Evolutionary conservation across 805 yeast species (phyloP).

Genomic region (Teunomyces stri): DNA sequence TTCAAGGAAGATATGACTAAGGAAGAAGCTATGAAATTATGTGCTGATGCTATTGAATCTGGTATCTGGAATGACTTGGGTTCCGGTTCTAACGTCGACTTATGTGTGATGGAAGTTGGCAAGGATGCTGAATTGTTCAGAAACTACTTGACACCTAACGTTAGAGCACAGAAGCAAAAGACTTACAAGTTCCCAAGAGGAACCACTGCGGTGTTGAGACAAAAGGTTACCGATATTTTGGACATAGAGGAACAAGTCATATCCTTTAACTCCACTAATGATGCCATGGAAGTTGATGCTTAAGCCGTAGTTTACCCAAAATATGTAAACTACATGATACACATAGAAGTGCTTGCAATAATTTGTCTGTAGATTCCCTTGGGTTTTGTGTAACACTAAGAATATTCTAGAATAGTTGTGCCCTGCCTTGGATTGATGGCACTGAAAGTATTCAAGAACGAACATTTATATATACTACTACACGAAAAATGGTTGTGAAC

Average conservation of each 20-base stretch:
- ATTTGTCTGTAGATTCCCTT: neutral
- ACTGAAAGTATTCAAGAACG: neutral
- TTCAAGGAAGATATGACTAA: slow-evolving; percentile 77
- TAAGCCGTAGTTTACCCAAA: neutral
- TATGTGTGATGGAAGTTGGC: slow-evolving; percentile 94
- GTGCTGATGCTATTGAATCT: slow-evolving; percentile 90
- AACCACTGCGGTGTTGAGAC: slow-evolving; percentile 82
- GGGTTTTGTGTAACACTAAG: neutral
- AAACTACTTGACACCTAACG: slow-evolving; percentile 89
- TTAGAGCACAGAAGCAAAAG: slow-evolving; percentile 75
- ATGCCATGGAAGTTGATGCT: slow-evolving; percentile 11
- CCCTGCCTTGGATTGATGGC: neutral
- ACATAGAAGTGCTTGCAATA: too few species aligned
- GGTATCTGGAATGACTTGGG: slow-evolving; percentile 99
- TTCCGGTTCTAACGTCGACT: slow-evolving; percentile 96
- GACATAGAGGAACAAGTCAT: slow-evolving; percentile 58
- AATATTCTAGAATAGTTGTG: slow-evolving; percentile 11
- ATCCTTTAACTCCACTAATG: slow-evolving; percentile 5
- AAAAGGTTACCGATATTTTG: slow-evolving; percentile 61
- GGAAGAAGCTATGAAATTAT: slow-evolving; percentile 89
- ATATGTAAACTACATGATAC: neutral
- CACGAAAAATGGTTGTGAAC: slow-evolving; percentile 73
- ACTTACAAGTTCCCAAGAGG: slow-evolving; percentile 88
- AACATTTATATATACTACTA: neutral
- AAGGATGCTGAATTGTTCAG: slow-evolving; percentile 82